A percentile compares a stretch with the other conserved stretches of the same genome.
phyloP scores from a whole-genome alignment of 257 asterid genomes.

The Craterostigma plantagineum region DNA sequence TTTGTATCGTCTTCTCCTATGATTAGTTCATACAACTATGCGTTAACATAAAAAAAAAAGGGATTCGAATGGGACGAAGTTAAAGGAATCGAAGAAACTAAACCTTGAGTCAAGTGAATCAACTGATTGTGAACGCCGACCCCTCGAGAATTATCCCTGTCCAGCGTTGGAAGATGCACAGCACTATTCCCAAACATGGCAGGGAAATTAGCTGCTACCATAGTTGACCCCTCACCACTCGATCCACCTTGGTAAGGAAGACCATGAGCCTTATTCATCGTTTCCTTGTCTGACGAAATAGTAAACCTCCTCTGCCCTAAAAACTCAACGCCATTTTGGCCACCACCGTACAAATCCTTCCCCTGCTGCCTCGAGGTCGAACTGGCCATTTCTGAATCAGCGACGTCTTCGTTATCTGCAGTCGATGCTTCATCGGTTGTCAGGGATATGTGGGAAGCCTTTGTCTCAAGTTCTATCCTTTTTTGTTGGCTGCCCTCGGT shows the following conservation, averaged over 20 bases:
- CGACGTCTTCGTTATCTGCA: constrained; percentile 93
- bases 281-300: constrained; percentile 63
- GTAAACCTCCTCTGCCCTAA: constrained; percentile 49
- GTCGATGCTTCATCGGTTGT: constrained; percentile 88
- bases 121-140: constrained; percentile 43
- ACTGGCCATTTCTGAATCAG: constrained; percentile 85
- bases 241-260: constrained; percentile 27
- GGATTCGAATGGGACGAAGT: neutral
- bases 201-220: constrained; percentile 44
- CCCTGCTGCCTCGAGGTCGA: constrained; percentile 48
- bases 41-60: neutral
- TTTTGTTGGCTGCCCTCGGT: constrained; percentile 37
- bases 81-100: constrained; percentile 7
- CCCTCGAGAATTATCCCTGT: constrained; percentile 49
- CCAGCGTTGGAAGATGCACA: constrained; percentile 63
- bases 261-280: constrained; percentile 26
- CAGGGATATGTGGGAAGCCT: constrained; percentile 69
- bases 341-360: constrained; percentile 40
- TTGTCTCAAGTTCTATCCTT: constrained; percentile 46
- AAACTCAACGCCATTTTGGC: constrained; percentile 35
- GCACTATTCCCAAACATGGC: constrained; percentile 60
- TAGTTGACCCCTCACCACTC: constrained; percentile 36
- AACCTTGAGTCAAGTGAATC: constrained; percentile 21
- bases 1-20: constrained; percentile 7
- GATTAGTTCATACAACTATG: too few species aligned